Percentiles rank a stretch among this genome's conserved stretches.
These are phyloP conservation scores for Geopyxis carbonaria DNA, from an alignment of 495 filamentous ascomycete genomes.

Conservation along the genomic window DNA sequence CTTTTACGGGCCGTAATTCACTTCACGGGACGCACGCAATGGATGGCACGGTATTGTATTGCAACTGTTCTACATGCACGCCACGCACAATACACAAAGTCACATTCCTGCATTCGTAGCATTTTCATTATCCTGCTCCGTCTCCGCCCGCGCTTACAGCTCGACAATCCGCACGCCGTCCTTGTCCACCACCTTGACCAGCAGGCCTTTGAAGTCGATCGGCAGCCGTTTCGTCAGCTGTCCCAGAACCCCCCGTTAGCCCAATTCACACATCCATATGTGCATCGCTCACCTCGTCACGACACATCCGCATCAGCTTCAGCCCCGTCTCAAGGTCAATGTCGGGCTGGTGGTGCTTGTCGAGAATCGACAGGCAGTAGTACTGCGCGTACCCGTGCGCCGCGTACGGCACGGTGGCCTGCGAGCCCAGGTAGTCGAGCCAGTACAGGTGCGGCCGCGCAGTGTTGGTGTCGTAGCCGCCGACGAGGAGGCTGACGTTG, in stretches of 20 bases:
- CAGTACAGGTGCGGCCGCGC: constrained; percentile 82
- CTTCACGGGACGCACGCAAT: too few species aligned
- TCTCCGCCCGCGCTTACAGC: too few species aligned
- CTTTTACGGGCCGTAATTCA: too few species aligned
- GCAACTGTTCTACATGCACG: too few species aligned
- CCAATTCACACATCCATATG: not conserved
- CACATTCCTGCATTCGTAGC: constrained; percentile 43
- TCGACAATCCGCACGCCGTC: constrained; percentile 70
- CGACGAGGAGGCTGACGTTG: constrained; percentile 86
- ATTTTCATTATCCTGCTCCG: constrained; percentile 62
- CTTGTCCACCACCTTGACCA: constrained; percentile 85
- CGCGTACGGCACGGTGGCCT: constrained; percentile 79
- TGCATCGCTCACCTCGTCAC: constrained; percentile 46
- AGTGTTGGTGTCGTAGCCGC: constrained; percentile 76
- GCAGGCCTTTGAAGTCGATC: constrained; percentile 91
- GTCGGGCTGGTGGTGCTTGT: constrained; percentile 95
- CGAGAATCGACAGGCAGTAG: constrained; percentile 64
- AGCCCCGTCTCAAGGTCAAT: constrained; percentile 65
- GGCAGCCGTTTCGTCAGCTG: constrained; percentile 66
- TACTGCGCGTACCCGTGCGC: constrained; percentile 97
- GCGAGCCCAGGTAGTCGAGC: constrained; percentile 86
- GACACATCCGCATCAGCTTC: constrained; percentile 81
- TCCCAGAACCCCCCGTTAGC: not conserved
- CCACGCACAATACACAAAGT: constrained; percentile 23
- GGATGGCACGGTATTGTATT: too few species aligned